Base-by-base conservation (phyloP, 495 filamentous ascomycete species). In the Aspergillus incahuasiensis region DNA sequence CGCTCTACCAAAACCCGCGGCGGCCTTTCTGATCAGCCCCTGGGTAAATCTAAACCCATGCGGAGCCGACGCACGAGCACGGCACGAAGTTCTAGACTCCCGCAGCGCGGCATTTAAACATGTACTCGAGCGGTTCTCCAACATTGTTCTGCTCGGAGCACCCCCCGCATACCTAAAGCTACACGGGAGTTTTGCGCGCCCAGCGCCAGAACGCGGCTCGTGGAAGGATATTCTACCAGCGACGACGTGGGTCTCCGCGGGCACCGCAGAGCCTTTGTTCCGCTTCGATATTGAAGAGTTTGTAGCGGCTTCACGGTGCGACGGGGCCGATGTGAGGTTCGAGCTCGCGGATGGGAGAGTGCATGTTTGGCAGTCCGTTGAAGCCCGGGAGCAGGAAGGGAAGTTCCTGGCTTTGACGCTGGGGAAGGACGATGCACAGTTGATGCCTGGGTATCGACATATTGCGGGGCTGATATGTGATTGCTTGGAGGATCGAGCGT, bases 401-500 rank as follows among this genome's bases (percentile, higher is more conserved):
- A 15, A 49, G 24, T 55, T 55, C 22, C 35, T 55, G 35, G 34
- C 53, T 1, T 34, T 49, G 22, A n/a, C 24, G 20, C 8, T 49
- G 22, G 53, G 22, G 6, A 32, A 34, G 6, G 45, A 55, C 30
- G n/a, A 55, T 48, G 16, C 22, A 6, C 34, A 13, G 44, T 18
- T 55, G 22, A 48, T 55, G 53, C 21, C 45, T 22, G 53, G 53
- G 44, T 55, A 55, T 55, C 53, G 45, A 48, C 45, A 48, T 55
- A 34, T 55, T 16, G 53, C 53, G 22, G 42, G 28, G 44, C 8
- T 49, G 22, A 48, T 49, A 21, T 20, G 13, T 20, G 28, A n/a
- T 41, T 49, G 34, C 21, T 42, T 55, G 22, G 53, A 48, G 30
- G 16, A 24, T 18, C 38, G n/a, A 18, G 38, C 15, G 38, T 40